Conservation (phyloP, 805 yeast genomes). For the Scheffersomyces spartinae region DNA sequence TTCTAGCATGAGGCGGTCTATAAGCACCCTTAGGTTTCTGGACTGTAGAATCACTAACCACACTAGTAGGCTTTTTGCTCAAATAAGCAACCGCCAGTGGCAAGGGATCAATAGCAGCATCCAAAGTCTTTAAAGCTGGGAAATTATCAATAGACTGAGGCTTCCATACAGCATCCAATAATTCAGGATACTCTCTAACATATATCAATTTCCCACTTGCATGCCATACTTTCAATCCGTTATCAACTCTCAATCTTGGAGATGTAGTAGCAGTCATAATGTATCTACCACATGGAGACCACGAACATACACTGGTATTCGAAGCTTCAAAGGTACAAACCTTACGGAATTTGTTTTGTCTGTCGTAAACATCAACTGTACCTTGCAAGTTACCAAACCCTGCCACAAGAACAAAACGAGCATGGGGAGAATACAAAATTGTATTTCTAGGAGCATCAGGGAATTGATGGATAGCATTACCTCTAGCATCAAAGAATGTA, state of each 20-base stretch:
- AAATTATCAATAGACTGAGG: conserved; percentile 44
- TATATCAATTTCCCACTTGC: conserved; percentile 73
- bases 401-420: conserved; percentile 80
- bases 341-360: conserved; percentile 73
- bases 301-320: conserved; percentile 91
- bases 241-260: conserved; percentile 94
- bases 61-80: no score
- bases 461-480: conserved; percentile 71
- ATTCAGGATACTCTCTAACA: conserved; percentile 70
- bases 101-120: conserved; percentile 52
- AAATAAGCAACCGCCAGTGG: no score
- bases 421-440: conserved; percentile 87
- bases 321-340: conserved; percentile 80
- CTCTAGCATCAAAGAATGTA: conserved; percentile 88
- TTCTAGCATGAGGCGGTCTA: conserved; percentile 93
- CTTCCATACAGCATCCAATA: conserved; percentile 77
- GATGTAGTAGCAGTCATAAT: conserved; percentile 93
- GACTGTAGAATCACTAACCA: conserved; percentile 16
- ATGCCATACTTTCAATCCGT: conserved; percentile 91
- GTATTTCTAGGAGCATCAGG: conserved; percentile 88
- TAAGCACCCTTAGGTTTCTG: conserved; percentile 79
- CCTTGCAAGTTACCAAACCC: conserved; percentile 99
- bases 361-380: conserved; percentile 86
- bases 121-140: conserved; percentile 40
- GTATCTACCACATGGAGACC: conserved; percentile 96